Conservation (phyloP, 495 filamentous ascomycete species). For the Penicillium flavigenum region DNA sequence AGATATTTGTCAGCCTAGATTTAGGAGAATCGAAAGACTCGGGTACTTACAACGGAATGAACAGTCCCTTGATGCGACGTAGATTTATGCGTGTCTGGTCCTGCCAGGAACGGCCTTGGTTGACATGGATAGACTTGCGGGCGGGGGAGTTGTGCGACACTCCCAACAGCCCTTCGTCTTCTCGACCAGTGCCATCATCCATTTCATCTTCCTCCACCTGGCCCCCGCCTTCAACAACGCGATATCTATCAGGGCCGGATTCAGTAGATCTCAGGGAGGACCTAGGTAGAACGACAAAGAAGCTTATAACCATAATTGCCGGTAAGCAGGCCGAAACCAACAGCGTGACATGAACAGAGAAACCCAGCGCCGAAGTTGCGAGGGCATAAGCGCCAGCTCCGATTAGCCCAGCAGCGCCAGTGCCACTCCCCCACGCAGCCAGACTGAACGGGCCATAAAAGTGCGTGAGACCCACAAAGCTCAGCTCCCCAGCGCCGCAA, state of each 20-base stretch:
- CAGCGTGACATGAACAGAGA: conserved; percentile 69
- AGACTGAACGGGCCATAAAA: conserved; percentile 89
- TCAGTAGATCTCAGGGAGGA: conserved; percentile 48
- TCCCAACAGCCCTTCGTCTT: conserved; percentile 42
- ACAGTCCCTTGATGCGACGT: conserved; percentile 51
- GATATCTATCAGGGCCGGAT: conserved; percentile 27
- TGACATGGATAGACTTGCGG: conserved; percentile 24
- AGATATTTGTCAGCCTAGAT: conserved; percentile 27
- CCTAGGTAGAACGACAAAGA: conserved; percentile 75
- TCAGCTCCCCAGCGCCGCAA: conserved; percentile 82
- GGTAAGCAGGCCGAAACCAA: conserved; percentile 77
- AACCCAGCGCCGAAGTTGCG: conserved; percentile 72
- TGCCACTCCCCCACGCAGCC: conserved; percentile 90
- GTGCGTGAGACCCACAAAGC: conserved; percentile 87
- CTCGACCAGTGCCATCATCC: conserved; percentile 35
- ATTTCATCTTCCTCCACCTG: conserved; percentile 36
- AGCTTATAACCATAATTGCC: conserved; percentile 76
- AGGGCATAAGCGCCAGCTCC: conserved; percentile 86
- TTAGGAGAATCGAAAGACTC: not conserved
- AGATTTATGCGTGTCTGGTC: conserved; percentile 51
- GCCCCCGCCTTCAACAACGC: conserved; percentile 40
- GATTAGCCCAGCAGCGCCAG: conserved; percentile 82
- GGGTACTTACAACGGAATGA: conserved; percentile 64
- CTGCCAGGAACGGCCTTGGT: conserved; percentile 19
- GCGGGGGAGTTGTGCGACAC: conserved; percentile 25